Evolutionary conservation across 2,329 filamentous ascomycete genomes (phyloP), one percentile per base, ranked within the genome.

Genomic region (Pseudogymnoascus sp.): DNA sequence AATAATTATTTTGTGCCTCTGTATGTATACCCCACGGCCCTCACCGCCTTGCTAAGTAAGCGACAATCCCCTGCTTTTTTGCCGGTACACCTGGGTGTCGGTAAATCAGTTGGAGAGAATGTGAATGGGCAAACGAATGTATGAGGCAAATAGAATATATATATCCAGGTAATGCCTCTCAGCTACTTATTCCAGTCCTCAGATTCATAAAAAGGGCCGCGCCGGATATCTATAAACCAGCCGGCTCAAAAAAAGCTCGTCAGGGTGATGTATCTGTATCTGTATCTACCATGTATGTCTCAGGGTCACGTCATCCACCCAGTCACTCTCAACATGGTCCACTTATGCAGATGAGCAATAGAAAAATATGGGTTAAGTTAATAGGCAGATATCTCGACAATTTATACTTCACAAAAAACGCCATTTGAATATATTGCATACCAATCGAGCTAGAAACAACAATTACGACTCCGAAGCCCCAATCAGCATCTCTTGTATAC

Each of bases 261-360:
- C 50, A 57, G 50, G 50, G 28, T 57, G 50, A 57, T 57, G 50
- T 57, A 33, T 57, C 50, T 57, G 26, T 33, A 31, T 57, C 10
- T 33, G 9, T 28, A 28, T 28, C 28, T 21, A 33, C 50, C 28
- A 44, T 28, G n/a, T 31, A 31, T 57, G 50, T 57, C 28, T 57
- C 4, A 35, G n/a, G 50, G 50, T 33, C 50, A 35, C 50, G 50
- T 57, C 50, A 57, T 57, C 17, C 50, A 33, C 50, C 50, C 50
- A 57, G 28, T 57, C 26, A 17, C n/a, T 57, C 50, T 33, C 50
- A 53, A 57, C 28, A 57, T 15, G 26, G 28, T 57, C 50, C 50
- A 57, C 50, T 57, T 57, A 57, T 33, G 44, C 50, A 57, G 50
- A 57, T 57, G 50, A 57, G 50, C 50, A 57, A 57, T 57, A 57